Evolutionary conservation across 2,329 filamentous ascomycete species (phyloP), one percentile per base, ranked within the genome.

Genomic region (Fusarium sp.): DNA sequence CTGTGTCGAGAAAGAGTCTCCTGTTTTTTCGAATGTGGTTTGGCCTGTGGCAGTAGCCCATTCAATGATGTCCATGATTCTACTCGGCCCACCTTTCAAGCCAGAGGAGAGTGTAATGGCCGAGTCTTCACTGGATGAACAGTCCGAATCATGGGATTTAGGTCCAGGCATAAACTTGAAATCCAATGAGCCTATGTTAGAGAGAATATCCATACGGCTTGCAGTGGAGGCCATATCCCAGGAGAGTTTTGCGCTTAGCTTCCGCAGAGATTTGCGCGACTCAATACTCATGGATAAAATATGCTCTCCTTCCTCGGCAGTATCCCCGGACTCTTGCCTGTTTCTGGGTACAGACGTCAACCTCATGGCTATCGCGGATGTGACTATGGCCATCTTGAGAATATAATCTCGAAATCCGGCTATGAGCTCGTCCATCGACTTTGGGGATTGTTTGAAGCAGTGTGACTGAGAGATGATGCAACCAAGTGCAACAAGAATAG

Each of bases 81-180:
- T 44, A 23, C 30, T 53, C 26, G 60, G 56, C 26, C 62, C 64
- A 55, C 44, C 40, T 23, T 33, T 48, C 20, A 56, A 33, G 38
- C 57, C 48, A 23, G 53, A 69, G 27, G 60, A 62, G 33, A 72
- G 50, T 9, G 65, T 49, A 33, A 70, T 52, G 13, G 20, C 38
- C n/a, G 59, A 65, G 20, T 48, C 69, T 40, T 69, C 62, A 40
- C 64, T 44, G 32, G 37, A 30, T 45, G 69, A 55, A 44, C 32
- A 30, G 7, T 35, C 50, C n/a, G 56, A 66, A 33, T 54, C 41
- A 30, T 62, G 46, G 18, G 53, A 70, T 52, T 55, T 55, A 13
- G 48, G 64, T 42, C 69, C 69, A 37, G 68, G 13, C 69, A 71
- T 71, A 30, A 55, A 40, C 30, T 65, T 64, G 33, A 69, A 68